A percentile compares a stretch with the other conserved stretches of the same genome.
These are phyloP conservation scores for Pythium biforme DNA, from an alignment of 352 stramenopile species.

Conservation along the genomic window DNA sequence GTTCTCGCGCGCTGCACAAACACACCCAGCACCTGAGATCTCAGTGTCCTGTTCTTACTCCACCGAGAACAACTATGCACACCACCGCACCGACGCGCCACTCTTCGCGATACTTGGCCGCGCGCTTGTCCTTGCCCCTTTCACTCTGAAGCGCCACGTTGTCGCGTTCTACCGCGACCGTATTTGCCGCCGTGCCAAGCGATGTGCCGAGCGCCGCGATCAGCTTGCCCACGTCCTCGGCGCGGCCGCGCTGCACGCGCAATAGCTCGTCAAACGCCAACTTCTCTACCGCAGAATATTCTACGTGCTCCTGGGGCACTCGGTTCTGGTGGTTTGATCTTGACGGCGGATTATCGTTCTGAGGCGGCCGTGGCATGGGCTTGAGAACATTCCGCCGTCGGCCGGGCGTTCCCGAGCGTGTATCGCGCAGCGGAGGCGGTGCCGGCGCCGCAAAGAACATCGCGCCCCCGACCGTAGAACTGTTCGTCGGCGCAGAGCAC, in stretches of 20 bases:
- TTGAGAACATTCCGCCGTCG: background rate
- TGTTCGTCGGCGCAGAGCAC: background rate
- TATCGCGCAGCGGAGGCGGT: background rate
- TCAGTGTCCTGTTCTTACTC: background rate
- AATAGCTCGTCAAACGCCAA: conserved; percentile 43
- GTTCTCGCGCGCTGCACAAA: conserved; percentile 29
- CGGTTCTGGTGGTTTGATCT: background rate
- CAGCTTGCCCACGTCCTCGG: conserved; percentile 33
- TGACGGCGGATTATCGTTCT: background rate
- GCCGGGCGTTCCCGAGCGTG: background rate
- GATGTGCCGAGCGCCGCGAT: conserved; percentile 7
- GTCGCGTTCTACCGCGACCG: no score
- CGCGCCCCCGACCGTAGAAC: background rate
- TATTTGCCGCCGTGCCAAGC: background rate
- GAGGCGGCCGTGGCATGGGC: background rate
- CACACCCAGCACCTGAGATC: background rate
- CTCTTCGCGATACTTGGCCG: conserved; percentile 36
- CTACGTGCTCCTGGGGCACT: background rate
- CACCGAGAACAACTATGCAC: no score
- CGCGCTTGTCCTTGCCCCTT: conserved; percentile 13
- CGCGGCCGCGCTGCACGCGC: conserved; percentile 32
- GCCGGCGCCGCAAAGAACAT: conserved; percentile 13
- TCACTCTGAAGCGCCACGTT: background rate
- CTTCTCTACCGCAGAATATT: conserved; percentile 20
- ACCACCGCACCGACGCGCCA: conserved; percentile 33